These are phyloP conservation scores for Trichocladium uniseriatum DNA, from an alignment of 495 filamentous ascomycete species.

Conservation along the genomic window DNA sequence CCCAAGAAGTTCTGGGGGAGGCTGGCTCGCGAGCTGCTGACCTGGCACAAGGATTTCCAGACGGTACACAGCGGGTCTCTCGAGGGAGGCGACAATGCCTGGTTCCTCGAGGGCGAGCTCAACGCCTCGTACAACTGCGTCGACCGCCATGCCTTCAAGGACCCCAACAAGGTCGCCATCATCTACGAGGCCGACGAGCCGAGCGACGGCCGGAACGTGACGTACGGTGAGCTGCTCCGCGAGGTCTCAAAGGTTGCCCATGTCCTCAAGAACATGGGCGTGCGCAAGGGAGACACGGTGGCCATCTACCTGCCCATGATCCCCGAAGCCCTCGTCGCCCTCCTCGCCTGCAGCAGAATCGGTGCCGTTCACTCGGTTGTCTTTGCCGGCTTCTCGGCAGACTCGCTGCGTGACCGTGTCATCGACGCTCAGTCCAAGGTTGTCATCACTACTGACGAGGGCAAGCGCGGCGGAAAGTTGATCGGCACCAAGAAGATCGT, in stretches of 20 bases:
- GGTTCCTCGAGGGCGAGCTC: slow-evolving; percentile 89
- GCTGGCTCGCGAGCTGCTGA: slow-evolving; percentile 77
- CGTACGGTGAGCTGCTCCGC: slow-evolving; percentile 87
- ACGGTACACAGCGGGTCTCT: slow-evolving; percentile 78
- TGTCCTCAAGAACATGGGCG: slow-evolving; percentile 85
- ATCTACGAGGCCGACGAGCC: slow-evolving; percentile 98
- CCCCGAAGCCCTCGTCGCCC: slow-evolving; percentile 83
- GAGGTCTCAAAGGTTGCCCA: slow-evolving; percentile 82
- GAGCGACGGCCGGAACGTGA: slow-evolving; percentile 76
- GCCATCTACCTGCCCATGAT: slow-evolving; percentile 99
- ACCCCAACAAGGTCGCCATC: slow-evolving; percentile 87
- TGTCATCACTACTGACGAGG: slow-evolving; percentile 94
- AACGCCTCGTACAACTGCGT: slow-evolving; percentile 98
- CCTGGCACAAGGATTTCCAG: slow-evolving; percentile 86
- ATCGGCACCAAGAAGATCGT: slow-evolving; percentile 99
- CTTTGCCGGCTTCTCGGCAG: slow-evolving; percentile 95
- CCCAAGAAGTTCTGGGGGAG: slow-evolving; percentile 87
- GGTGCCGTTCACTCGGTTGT: slow-evolving; percentile 97
- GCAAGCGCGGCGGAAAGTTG: slow-evolving; percentile 92
- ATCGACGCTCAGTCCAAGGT: slow-evolving; percentile 82
- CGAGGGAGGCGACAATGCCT: slow-evolving; percentile 72
- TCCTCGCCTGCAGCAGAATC: slow-evolving; percentile 86
- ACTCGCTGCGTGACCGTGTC: slow-evolving; percentile 93
- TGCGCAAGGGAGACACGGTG: slow-evolving; percentile 95
- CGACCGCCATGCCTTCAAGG: slow-evolving; percentile 86